Conservation (phyloP, 176 grass and related monocot species). For the Carex myosuroides region DNA sequence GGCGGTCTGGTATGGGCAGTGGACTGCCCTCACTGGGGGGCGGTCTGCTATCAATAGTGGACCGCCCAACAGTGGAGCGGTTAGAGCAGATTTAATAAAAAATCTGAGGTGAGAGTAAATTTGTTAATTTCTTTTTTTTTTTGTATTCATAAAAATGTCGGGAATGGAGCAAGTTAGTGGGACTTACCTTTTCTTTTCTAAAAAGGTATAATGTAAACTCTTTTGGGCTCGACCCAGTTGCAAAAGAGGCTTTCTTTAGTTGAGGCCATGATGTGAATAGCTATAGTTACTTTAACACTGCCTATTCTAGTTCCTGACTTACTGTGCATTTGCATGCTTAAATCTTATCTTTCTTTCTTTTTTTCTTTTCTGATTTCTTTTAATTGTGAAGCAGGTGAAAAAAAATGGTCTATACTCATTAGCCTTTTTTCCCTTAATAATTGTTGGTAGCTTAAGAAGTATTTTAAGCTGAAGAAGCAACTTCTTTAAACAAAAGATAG, state of each 20-base stretch:
- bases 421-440: background rate
- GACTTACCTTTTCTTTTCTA: background rate
- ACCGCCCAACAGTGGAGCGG: too few relatives aligned
- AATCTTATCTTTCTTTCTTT: background rate
- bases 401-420: background rate
- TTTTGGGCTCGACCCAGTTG: conserved; percentile 2
- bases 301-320: background rate
- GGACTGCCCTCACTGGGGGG: too few relatives aligned
- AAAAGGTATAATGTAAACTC: background rate
- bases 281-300: background rate
- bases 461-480: too few relatives aligned
- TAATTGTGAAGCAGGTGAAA: background rate
- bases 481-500: background rate
- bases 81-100: too few relatives aligned
- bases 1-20: too few relatives aligned
- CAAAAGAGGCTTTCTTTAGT: conserved; percentile 1
- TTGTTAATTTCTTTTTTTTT: too few relatives aligned
- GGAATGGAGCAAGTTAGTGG: background rate
- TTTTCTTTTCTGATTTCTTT: background rate
- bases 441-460: background rate
- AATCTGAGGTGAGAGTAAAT: too few relatives aligned
- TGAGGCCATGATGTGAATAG: background rate
- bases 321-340: background rate
- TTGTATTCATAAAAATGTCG: too few relatives aligned
- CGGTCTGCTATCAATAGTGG: too few relatives aligned